phyloP scores from a whole-genome alignment of 2,329 filamentous ascomycete species.

The Colletotrichum phormii region DNA sequence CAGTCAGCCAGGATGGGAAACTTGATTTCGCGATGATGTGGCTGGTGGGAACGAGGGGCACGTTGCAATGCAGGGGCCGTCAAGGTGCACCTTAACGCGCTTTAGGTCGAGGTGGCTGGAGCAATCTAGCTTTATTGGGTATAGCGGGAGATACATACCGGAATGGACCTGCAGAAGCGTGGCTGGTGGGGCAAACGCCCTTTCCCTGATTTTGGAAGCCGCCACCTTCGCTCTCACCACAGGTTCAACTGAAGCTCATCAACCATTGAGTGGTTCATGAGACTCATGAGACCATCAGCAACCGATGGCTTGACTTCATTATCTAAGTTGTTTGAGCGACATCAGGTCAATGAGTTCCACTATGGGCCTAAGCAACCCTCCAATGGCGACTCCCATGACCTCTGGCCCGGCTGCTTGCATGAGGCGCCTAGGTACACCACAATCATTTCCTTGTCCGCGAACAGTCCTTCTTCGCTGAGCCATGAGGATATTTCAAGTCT shows the following conservation, averaged over 20 bases:
- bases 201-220: neutral
- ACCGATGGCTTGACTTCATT: too few relatives aligned
- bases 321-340: too few relatives aligned
- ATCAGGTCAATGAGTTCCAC: too few relatives aligned
- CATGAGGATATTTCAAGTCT: neutral
- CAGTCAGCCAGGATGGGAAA: constrained; percentile 4
- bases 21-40: constrained; percentile 15
- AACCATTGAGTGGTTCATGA: neutral
- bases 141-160: neutral
- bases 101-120: neutral
- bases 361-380: too few relatives aligned
- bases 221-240: neutral
- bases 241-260: neutral
- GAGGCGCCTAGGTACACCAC: too few relatives aligned
- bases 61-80: neutral
- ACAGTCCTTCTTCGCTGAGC: too few relatives aligned
- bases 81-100: neutral
- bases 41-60: neutral
- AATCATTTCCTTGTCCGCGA: neutral
- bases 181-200: neutral
- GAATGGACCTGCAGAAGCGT: neutral
- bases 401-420: neutral
- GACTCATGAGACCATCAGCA: neutral
- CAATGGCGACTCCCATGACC: too few relatives aligned
- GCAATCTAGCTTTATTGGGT: accelerated